Evolutionary conservation across 306 rosid genomes (phyloP).

Genomic region (Ammopiptanthus mongolicus): DNA sequence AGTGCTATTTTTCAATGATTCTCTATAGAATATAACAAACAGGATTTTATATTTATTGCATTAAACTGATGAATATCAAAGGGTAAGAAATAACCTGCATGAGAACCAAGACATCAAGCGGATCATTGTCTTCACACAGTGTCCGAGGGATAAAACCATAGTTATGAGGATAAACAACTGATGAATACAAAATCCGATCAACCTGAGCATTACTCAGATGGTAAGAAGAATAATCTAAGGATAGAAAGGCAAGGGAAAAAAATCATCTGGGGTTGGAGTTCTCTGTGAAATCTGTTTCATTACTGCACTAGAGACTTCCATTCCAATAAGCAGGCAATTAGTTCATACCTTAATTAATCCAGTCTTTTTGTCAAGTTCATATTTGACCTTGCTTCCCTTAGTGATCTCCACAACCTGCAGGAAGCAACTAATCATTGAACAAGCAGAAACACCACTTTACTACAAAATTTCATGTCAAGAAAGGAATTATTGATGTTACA

Average conservation of each 20-base stretch:
- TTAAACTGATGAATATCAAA: neutral
- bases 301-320: neutral
- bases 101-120: constrained; percentile 83
- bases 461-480: neutral
- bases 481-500: neutral
- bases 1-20: neutral
- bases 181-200: constrained; percentile 85
- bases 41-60: neutral
- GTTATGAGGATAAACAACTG: constrained; percentile 93
- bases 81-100: constrained; percentile 66
- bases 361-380: constrained; percentile 96
- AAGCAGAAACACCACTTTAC: neutral
- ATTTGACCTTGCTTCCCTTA: constrained; percentile 97
- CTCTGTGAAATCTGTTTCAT: neutral
- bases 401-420: constrained; percentile 90
- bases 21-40: neutral
- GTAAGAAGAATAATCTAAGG: constrained; percentile 7
- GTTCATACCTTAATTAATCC: constrained; percentile 77
- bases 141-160: constrained; percentile 98
- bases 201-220: constrained; percentile 54
- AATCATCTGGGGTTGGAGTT: neutral
- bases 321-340: neutral
- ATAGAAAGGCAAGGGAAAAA: neutral
- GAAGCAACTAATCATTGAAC: constrained; percentile 24
- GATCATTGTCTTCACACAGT: constrained; percentile 97